Evolutionary conservation across 768 basidiomycete genomes (phyloP).

Genomic region (Amanita pallidorosea): DNA sequence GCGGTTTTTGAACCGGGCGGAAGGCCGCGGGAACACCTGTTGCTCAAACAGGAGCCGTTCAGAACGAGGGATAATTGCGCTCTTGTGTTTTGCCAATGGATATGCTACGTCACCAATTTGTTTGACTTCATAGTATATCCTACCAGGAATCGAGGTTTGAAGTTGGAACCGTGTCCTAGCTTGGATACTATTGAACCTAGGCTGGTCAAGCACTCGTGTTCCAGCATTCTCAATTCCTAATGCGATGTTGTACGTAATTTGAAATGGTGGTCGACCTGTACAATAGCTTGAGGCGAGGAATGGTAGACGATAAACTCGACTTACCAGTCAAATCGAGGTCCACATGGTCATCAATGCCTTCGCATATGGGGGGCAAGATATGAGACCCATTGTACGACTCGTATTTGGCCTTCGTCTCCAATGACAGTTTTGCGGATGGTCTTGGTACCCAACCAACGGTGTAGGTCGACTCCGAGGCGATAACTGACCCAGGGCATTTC

Average conservation of each 20-base stretch:
- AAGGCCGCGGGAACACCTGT: constrained; percentile 71
- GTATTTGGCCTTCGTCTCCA: constrained; percentile 42
- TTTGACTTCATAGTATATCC: constrained; percentile 84
- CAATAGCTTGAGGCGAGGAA: background rate
- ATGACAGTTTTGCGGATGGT: constrained; percentile 62
- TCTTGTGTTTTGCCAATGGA: constrained; percentile 58
- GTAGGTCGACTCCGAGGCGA: constrained; percentile 50
- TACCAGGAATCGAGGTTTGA: constrained; percentile 65
- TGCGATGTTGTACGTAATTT: constrained; percentile 83
- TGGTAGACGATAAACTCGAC: background rate
- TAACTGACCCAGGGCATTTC: constrained; percentile 73
- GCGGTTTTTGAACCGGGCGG: constrained; percentile 63
- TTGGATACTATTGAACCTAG: constrained; percentile 79
- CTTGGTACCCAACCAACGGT: constrained; percentile 70
- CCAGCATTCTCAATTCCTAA: constrained; percentile 57
- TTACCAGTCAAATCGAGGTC: constrained; percentile 74
- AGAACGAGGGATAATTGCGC: constrained; percentile 52
- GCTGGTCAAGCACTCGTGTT: constrained; percentile 62
- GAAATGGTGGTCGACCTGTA: constrained; percentile 83
- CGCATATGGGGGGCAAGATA: constrained; percentile 70
- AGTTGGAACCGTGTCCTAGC: constrained; percentile 71
- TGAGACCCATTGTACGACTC: constrained; percentile 63
- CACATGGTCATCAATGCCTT: constrained; percentile 71
- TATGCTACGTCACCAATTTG: constrained; percentile 83
- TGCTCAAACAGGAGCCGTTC: constrained; percentile 76